phyloP scores from a whole-genome alignment of 192 early-diverging fungal genomes.

The Chytriomyces hyalinus region DNA sequence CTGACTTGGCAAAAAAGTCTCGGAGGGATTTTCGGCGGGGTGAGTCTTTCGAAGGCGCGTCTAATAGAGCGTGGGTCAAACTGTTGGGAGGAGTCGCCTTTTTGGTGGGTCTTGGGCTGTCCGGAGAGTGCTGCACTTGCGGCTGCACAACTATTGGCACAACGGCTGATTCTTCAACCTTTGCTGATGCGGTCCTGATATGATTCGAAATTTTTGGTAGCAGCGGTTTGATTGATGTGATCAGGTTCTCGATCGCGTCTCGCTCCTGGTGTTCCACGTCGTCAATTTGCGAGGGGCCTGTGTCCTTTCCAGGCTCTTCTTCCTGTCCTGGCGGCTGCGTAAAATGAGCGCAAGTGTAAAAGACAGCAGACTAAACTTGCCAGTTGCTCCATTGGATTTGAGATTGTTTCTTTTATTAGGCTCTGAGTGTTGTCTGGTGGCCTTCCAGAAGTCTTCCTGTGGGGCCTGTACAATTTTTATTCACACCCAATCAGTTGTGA shows the following conservation, averaged over 20 bases:
- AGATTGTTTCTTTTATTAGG: neutral
- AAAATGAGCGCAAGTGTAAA: too few species aligned
- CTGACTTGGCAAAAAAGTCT: neutral
- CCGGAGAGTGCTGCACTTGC: neutral
- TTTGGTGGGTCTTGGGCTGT: neutral
- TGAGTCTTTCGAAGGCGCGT: neutral
- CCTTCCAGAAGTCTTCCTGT: neutral
- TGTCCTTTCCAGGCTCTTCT: neutral
- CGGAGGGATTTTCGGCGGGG: slow-evolving; percentile 4
- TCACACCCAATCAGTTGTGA: too few species aligned
- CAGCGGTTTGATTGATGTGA: slow-evolving; percentile 23
- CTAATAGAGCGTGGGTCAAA: neutral
- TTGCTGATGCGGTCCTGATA: neutral
- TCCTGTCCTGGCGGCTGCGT: neutral
- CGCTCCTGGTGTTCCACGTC: neutral
- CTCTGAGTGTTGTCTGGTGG: neutral
- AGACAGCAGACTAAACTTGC: neutral
- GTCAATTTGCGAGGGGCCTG: neutral
- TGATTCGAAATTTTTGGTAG: slow-evolving; percentile 19
- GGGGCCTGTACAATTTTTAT: too few species aligned
- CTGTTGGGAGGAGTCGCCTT: neutral
- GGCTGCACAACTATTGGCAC: too few species aligned
- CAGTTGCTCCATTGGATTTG: neutral
- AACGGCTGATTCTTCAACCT: neutral
- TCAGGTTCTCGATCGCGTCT: slow-evolving; percentile 13